Conservation (phyloP, 306 rosid species). For the Medicago truncatula region DNA sequence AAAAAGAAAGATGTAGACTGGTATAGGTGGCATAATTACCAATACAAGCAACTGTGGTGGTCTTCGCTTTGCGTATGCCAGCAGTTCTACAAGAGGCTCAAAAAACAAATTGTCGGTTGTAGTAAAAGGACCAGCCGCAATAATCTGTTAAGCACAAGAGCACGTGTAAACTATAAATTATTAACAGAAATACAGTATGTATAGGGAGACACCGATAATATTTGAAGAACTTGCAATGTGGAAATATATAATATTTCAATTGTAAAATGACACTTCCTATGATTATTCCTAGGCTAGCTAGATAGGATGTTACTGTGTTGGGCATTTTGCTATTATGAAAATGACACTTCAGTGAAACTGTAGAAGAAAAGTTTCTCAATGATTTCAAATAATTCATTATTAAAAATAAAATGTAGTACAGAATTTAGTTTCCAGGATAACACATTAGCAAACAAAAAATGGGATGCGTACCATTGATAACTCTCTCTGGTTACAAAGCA, state of each 20-base stretch:
- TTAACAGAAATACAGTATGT: conserved; percentile 19
- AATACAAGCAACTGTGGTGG: conserved; percentile 80
- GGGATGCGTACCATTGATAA: conserved; percentile 65
- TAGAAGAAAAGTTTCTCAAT: conserved; percentile 15
- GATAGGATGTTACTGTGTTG: conserved; percentile 26
- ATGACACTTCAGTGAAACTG: conserved; percentile 14
- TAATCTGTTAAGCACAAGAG: conserved; percentile 63
- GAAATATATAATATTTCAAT: conserved; percentile 26
- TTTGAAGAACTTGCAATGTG: neutral
- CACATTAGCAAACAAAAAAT: conserved; percentile 26
- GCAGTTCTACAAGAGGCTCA: conserved; percentile 85
- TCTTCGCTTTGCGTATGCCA: conserved; percentile 83
- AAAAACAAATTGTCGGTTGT: conserved; percentile 85
- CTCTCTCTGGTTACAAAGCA: conserved; percentile 55
- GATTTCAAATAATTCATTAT: conserved; percentile 3
- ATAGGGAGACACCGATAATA: conserved; percentile 21
- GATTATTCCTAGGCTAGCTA: conserved; percentile 24
- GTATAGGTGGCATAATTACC: conserved; percentile 52
- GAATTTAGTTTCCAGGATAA: conserved; percentile 17
- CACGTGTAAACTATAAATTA: conserved; percentile 16
- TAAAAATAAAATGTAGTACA: conserved; percentile 14
- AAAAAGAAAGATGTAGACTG: conserved; percentile 19
- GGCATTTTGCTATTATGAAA: neutral
- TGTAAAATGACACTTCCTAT: too few species aligned
- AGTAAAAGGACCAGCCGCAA: conserved; percentile 94